Base-by-base conservation (phyloP, 2,329 filamentous ascomycete genomes). In the Ophiostoma himal-ulmi region DNA sequence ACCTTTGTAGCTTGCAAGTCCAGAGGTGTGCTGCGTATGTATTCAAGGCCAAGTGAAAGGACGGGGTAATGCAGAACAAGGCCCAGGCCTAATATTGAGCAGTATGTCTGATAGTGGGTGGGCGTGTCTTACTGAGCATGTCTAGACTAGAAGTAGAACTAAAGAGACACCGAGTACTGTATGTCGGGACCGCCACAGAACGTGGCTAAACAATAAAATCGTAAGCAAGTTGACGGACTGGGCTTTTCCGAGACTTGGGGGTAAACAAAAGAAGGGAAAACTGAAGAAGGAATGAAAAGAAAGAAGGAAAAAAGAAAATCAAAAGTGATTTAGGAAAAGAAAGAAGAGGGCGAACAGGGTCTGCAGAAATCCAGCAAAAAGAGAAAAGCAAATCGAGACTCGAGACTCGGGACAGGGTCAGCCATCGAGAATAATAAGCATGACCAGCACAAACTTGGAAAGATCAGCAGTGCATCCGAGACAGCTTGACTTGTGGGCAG, bases 401-500 rank as follows among this genome's bases (percentile, higher is more conserved):
- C 14, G 52, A 57, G 5, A 22, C n/a, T 57, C n/a, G 22, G n/a
- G 17, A 17, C 44, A 48, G 52, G 52, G n/a, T 13, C n/a, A 57
- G 52, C 52, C 52, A 57, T 36, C 11, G 57, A 60, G 20, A 52
- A 36, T 37, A 57, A 13, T 57, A 26, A 13, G 36, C 36, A 62
- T 37, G 52, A 57, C 52, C n/a, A 57, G 22, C 52, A 48, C 52
- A 57, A 57, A 57, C 22, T 20, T 20, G 26, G 57, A 26, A 64
- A 64, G 57, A 36, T 64, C 60, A 64, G 60, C 60, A 8, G 34
- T n/a, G 60, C 60, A 64, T 36, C 60, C 34, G 34, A 64, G 60
- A 64, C 60, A 64, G 60, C 13, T 30, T 37, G 30, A 20, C 30
- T 26, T 26, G 44, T 48, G 44, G n/a, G 17, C 44, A 57, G 52